Base-by-base conservation (phyloP, 2,329 filamentous ascomycete species). In the Exophiala calicioides region DNA sequence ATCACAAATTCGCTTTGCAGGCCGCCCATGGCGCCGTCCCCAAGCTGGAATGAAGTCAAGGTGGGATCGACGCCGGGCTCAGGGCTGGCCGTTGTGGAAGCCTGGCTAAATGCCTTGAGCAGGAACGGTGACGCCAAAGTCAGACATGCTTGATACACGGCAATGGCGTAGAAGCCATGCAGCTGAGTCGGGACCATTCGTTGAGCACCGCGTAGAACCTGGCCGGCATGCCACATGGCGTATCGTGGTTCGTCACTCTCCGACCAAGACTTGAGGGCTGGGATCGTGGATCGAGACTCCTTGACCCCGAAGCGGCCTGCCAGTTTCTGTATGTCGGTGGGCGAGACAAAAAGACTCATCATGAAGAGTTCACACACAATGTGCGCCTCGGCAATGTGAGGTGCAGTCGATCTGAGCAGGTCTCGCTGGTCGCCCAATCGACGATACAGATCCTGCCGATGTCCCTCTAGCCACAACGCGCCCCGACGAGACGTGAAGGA, bases 161-260 rank as follows among this genome's bases (percentile, higher is more conserved):
- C 81, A 6, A 88, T 78, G 0, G 83, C 82, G 51, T 80, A 79
- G 61, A 88, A 87, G 52, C 84, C 81, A 33, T 80, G 77, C 3
- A 87, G 24, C 3, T 3, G 20, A 13, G 21, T 34, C 7, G 20
- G 5, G 0, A 79, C 73, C 35, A 84, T 77, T 34, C 66, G 50
- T 58, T 76, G 78, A 1, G 81, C 82, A 29, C 78, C 75, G 4
- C 81, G 76, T 4, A 88, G 62, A 1, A 86, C 74, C 62, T 87
- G 85, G 0, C 81, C 84, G 1, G 85, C 84, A 56, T 84, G 81
- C 77, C 80, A 87, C 1, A 86, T 61, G 7, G 82, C 79, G 2
- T 60, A 43, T 2, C 70, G 61, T 0, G 68, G 65, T 7, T 66
- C 58, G n/a, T 64, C 58, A 13, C 61, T 64, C 6, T 63, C 59